Base-by-base conservation (phyloP, 345 rosid genomes). In the Acer yangbiense region DNA sequence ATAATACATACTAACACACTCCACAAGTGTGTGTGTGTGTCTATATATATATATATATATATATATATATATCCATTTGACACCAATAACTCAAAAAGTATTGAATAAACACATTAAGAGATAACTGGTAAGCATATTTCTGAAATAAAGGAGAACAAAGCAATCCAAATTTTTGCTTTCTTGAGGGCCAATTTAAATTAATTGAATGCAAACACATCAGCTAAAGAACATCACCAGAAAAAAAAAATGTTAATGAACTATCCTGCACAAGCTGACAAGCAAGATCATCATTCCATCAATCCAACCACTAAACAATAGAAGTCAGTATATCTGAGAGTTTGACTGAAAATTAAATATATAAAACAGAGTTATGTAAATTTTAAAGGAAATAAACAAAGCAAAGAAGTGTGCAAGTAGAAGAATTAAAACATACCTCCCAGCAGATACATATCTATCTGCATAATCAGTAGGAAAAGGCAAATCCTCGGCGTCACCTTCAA, bases 401-500 rank as follows among this genome's bases (percentile, higher is more conserved):
- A 23, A 4, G 27, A 55, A 55, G 48, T 63, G 29, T n/a, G 35
- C 65, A 58, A 35, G 32, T 76, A 41, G 68, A 60, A 68, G 43
- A 80, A 7, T 71, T 54, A 13, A 48, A 32, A 39, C 32, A 50
- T 80, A 94, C 99, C 99, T 96, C 74, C 99, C 98, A 60, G 98
- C 98, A 35, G 99, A 96, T 18, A 94, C 90, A 87, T 96, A 96
- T 87, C 99, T 86, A 79, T 96, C 98, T 0, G 98, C 98, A 62
- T 92, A 91, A 83, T 96, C 99, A 17, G 99, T 90, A 18, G 76
- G 87, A 35, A 96, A 92, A 13, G 95, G 97, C 2, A 96, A 93
- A 82, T 96, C 95, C 86, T 96, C 99, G 0, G 99, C 99, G 72
- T 96, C 99, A 8, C 98, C 99, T 85, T 94, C 93, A 3, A 96